phyloP scores from a whole-genome alignment of 2,329 filamentous ascomycete species.

The Tothia fuscella region DNA sequence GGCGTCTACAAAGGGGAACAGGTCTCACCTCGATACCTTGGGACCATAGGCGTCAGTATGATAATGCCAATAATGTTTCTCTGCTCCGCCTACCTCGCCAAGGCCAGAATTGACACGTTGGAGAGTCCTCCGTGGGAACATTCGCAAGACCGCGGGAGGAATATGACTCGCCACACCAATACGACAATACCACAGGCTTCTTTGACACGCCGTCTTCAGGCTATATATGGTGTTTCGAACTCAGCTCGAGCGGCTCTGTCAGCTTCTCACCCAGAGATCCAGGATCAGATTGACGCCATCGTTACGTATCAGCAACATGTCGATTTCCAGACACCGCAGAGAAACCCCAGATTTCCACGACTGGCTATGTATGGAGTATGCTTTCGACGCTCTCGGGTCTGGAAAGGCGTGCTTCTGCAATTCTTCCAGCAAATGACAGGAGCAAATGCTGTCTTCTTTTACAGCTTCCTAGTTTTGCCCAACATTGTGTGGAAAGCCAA shows the following conservation, averaged over 20 bases:
- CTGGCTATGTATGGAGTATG: conserved; percentile 46
- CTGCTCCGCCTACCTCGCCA: too few relatives aligned
- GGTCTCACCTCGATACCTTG: conserved; percentile 47
- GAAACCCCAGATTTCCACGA: conserved; percentile 42
- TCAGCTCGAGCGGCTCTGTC: too few relatives aligned
- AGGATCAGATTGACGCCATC: conserved; percentile 45
- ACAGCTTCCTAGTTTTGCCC: conserved; percentile 36
- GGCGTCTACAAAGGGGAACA: conserved; percentile 39
- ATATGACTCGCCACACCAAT: too few relatives aligned
- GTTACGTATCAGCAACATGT: conserved; percentile 38
- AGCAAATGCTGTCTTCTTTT: conserved; percentile 54
- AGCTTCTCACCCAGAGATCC: conserved; percentile 28
- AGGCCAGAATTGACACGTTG: too few relatives aligned
- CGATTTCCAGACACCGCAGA: conserved; percentile 42
- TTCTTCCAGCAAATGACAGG: conserved; percentile 57
- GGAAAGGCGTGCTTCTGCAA: conserved; percentile 45
- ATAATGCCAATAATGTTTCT: conserved; percentile 45
- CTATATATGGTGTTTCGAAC: conserved; percentile 1
- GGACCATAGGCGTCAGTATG: conserved; percentile 49
- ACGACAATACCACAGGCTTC: too few relatives aligned
- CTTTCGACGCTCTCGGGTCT: conserved; percentile 43
- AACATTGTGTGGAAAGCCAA: conserved; percentile 27
- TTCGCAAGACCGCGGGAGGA: too few relatives aligned
- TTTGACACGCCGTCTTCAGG: too few relatives aligned
- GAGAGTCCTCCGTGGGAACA: too few relatives aligned